phyloP scores from a whole-genome alignment of 192 early-diverging fungal genomes.

The Rhizoclosmatium globosum region DNA sequence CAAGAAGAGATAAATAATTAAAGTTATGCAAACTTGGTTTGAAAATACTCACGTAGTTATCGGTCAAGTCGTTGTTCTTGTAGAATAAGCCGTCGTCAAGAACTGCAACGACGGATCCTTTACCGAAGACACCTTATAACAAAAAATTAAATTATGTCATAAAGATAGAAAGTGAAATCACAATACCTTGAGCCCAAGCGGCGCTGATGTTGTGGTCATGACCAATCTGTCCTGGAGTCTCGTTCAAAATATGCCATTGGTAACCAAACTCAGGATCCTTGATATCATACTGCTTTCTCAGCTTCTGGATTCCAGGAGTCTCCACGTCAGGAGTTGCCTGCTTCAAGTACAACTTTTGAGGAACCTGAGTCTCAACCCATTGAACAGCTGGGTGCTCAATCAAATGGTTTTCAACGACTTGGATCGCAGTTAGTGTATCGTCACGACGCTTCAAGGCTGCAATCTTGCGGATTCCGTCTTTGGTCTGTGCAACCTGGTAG shows the following conservation, averaged over 20 bases:
- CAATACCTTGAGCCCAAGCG: conserved; percentile 82
- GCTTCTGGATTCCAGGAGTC: background rate
- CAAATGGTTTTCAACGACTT: background rate
- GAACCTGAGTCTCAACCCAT: conserved; percentile 51
- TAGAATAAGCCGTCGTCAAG: conserved; percentile 95
- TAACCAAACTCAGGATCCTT: conserved; percentile 73
- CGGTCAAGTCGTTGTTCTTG: conserved; percentile 76
- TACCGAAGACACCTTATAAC: conserved; percentile 79
- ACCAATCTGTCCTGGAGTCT: conserved; percentile 47
- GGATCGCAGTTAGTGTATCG: background rate
- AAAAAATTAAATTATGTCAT: background rate
- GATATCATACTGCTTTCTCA: conserved; percentile 54
- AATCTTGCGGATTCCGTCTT: background rate
- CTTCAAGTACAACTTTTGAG: conserved; percentile 49
- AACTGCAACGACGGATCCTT: conserved; percentile 81
- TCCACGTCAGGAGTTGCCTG: conserved; percentile 18
- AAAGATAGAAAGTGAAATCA: background rate
- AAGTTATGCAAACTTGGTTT: background rate
- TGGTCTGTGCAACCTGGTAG: conserved; percentile 66
- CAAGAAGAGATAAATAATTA: background rate
- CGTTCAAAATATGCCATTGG: conserved; percentile 82
- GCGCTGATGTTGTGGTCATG: conserved; percentile 92
- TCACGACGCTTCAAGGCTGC: background rate
- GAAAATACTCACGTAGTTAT: conserved; percentile 37
- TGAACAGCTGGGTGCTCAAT: conserved; percentile 1